Evolutionary conservation across 495 filamentous ascomycete genomes (phyloP), one percentile per base, ranked within the genome.

Genomic region (Penicillium cataractarum): DNA sequence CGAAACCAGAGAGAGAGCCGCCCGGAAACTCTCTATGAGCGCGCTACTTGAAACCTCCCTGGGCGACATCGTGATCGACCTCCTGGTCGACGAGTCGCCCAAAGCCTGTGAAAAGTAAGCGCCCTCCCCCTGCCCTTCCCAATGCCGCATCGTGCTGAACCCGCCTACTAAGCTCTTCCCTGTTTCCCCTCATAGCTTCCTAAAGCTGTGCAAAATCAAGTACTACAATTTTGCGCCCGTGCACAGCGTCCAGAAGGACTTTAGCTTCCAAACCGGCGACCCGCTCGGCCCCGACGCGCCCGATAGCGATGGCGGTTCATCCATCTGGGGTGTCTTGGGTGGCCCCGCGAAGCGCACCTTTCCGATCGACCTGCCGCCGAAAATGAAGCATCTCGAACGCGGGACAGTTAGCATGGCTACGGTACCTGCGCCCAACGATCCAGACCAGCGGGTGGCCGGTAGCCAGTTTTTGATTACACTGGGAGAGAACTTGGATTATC

Each of bases 211-310:
- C 85, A 97, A 97, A 74, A 80, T 92, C 76, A 97, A 96, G 80
- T 97, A 97, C 77, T 97, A 97, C 86, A 97, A 97, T 81, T 97
- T 93, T 73, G 88, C 92, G 31, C 93, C 93, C 37, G 78, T 97
- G 57, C 88, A 96, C 78, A 90, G 86, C 64, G 85, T 97, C 53
- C 93, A 97, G 72, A 91, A 91, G 67, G 86, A 91, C 73, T 97
- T 96, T 78, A 93, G 93, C 58, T 96, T 96, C 76, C 93, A 97
- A 70, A 95, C 93, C 57, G 93, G 93, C 66, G 93, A 97, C 74
- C 93, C 93, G 37, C 84, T 97, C 44, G 93, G 93, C 8, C 93
- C 93, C 6, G 86, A 88, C 63, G 89, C 91, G 50, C 74, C 84
- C 62, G 87, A 90, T 29, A 96, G 92, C 70, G 90, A 97, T 86